These are phyloP conservation scores for Emmonsiellopsis sp. DNA, from an alignment of 2,329 filamentous ascomycete genomes.

Conservation along the genomic window DNA sequence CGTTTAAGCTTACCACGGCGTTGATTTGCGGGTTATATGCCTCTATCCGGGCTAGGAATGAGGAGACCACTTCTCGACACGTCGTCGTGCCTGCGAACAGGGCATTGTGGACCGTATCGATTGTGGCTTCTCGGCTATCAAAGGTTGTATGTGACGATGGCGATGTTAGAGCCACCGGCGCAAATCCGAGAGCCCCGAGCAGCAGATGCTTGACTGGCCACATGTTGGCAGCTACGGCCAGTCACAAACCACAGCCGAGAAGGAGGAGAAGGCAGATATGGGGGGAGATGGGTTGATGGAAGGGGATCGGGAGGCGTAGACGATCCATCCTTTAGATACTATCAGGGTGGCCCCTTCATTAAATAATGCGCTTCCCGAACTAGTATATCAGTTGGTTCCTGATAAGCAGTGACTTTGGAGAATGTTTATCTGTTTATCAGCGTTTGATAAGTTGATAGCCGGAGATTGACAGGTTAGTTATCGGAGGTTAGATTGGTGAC, in stretches of 20 bases:
- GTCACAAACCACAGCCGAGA: neutral
- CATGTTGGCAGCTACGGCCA: neutral
- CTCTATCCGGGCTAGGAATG: constrained; percentile 51
- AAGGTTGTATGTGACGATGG: constrained; percentile 24
- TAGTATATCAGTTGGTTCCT: too few relatives aligned
- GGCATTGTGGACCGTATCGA: constrained; percentile 47
- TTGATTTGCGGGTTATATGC: constrained; percentile 49
- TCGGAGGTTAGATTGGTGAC: too few relatives aligned
- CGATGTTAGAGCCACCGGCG: neutral
- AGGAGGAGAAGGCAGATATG: neutral
- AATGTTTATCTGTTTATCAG: too few relatives aligned
- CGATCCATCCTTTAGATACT: neutral
- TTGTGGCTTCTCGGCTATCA: constrained; percentile 50
- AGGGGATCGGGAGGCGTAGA: neutral
- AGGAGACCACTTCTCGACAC: constrained; percentile 46
- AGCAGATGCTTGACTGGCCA: neutral
- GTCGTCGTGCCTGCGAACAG: constrained; percentile 45
- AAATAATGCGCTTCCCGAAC: too few relatives aligned
- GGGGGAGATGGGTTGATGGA: neutral
- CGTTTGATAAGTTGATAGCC: too few relatives aligned
- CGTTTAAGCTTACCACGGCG: constrained; percentile 48
- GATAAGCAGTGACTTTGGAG: too few relatives aligned
- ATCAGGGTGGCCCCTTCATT: too few relatives aligned
- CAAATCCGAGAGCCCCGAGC: neutral
- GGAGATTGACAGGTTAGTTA: too few relatives aligned